A percentile compares a stretch with the other conserved stretches of the same genome.
These are phyloP conservation scores for Aquanectria penicillioides DNA, from an alignment of 2,329 filamentous ascomycete species.

Conservation along the genomic window DNA sequence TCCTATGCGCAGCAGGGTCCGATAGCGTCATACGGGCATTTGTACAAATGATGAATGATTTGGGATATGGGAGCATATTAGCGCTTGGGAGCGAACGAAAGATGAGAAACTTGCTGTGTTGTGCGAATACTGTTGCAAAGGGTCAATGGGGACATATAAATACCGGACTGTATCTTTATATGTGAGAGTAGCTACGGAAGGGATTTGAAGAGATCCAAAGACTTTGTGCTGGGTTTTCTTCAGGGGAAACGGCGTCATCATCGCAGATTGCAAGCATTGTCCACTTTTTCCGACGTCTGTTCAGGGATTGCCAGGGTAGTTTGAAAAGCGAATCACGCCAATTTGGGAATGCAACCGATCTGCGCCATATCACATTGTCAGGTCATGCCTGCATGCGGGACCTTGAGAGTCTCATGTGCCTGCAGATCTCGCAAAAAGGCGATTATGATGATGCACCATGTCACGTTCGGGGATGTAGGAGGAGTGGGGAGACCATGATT, in stretches of 20 bases:
- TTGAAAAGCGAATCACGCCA: neutral
- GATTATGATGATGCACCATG: neutral
- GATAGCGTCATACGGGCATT: conserved; percentile 22
- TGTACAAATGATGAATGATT: conserved; percentile 37
- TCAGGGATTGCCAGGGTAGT: neutral
- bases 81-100: conserved; percentile 25
- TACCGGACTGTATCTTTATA: conserved; percentile 14
- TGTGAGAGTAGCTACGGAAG: too few relatives aligned
- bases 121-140: neutral
- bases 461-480: neutral
- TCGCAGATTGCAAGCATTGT: conserved; percentile 19
- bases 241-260: conserved; percentile 9
- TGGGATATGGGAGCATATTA: conserved; percentile 33
- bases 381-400: neutral
- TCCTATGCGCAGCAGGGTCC: neutral
- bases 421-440: neutral
- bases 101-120: neutral
- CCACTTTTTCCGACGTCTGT: neutral
- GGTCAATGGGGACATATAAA: conserved; percentile 7
- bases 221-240: neutral
- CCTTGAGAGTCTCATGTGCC: neutral
- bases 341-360: neutral
- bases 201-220: neutral
- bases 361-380: neutral
- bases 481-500: neutral